Base-by-base conservation (phyloP, 495 filamentous ascomycete genomes). In the Tuber microsphaerosporum region DNA sequence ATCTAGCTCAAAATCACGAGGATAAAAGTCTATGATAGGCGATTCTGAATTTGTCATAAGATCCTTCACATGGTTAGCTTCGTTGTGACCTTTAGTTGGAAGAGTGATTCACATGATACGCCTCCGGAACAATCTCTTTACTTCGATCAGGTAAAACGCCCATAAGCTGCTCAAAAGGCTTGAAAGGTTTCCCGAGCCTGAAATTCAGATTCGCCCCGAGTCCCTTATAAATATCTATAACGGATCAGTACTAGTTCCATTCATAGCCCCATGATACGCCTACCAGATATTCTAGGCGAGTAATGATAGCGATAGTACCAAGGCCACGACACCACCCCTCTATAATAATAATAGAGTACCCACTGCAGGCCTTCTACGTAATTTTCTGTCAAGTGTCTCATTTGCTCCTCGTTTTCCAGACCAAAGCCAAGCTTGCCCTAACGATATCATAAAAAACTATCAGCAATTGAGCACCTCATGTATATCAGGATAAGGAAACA, bases 241-340 rank as follows among this genome's bases (percentile, higher is more conserved):
- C 41, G 48, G 8, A 41, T 42, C 22, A 71, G 73, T 69, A 76
- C 46, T 69, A 44, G 31, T 43, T 39, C 10, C 73, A 61, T 9
- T 65, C 10, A 12, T 20, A 14, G 26, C 6, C 48, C 22, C 43
- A 70, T 31, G 17, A 44, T 43, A 61, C 81, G 69, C 85, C 82
- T 83, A 92, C 90, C 92, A 72, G 92, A 94, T 70, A 94, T 98
- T 92, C 97, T 97, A 14, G 96, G 96, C 7, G 96, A 91, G 84
- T 98, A 99, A 84, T 99, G 96, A 82, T 97, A 99, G 46, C 86
- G 84, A 84, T 97, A 99, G 84, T 92, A 99, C 96, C 96, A 99
- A 39, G 95, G 92, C 96, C 96, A 99, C 71, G 94, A 97, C 41
- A 91, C 96, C 73, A 99, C 94, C 71, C 96, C 95, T 73, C 92